These are phyloP conservation scores for Hemileccinum impolitum DNA, from an alignment of 768 basidiomycete genomes.

Conservation along the genomic window DNA sequence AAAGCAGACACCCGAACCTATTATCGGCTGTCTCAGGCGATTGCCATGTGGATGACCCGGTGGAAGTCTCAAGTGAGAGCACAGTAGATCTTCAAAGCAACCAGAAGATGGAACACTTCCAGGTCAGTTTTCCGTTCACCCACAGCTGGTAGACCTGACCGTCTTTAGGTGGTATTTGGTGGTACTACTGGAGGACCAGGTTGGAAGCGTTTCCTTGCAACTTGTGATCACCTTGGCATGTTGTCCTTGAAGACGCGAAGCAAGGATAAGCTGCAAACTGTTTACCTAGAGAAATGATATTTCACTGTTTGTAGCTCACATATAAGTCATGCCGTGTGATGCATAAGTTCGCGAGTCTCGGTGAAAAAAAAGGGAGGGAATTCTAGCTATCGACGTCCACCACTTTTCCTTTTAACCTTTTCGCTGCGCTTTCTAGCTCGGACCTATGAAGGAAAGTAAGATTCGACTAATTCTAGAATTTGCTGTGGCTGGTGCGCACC, in stretches of 20 bases:
- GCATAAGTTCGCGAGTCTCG: too few relatives aligned
- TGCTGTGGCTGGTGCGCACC: constrained; percentile 35
- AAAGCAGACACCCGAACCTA: constrained; percentile 32
- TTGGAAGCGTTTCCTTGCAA: constrained; percentile 46
- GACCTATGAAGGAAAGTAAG: constrained; percentile 43
- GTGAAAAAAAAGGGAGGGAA: too few relatives aligned
- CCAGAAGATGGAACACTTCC: constrained; percentile 48
- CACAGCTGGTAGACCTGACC: constrained; percentile 2
- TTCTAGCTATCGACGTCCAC: constrained; percentile 33
- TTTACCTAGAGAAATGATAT: constrained; percentile 9
- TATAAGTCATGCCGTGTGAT: not conserved
- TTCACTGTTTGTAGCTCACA: not conserved
- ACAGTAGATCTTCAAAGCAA: constrained; percentile 52
- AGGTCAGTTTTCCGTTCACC: constrained; percentile 38
- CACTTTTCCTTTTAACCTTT: constrained; percentile 60
- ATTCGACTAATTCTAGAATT: not conserved
- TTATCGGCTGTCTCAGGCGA: constrained; percentile 3
- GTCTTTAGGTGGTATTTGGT: constrained; percentile 43
- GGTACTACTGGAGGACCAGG: constrained; percentile 33
- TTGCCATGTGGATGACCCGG: not conserved
- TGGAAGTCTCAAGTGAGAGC: constrained; percentile 42
- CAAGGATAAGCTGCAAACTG: constrained; percentile 6
- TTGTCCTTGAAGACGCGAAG: constrained; percentile 27
- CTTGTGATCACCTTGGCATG: constrained; percentile 44
- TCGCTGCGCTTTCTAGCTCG: constrained; percentile 79